Conservation (phyloP, 352 stramenopile species). For the Phytophthora pini region DNA sequence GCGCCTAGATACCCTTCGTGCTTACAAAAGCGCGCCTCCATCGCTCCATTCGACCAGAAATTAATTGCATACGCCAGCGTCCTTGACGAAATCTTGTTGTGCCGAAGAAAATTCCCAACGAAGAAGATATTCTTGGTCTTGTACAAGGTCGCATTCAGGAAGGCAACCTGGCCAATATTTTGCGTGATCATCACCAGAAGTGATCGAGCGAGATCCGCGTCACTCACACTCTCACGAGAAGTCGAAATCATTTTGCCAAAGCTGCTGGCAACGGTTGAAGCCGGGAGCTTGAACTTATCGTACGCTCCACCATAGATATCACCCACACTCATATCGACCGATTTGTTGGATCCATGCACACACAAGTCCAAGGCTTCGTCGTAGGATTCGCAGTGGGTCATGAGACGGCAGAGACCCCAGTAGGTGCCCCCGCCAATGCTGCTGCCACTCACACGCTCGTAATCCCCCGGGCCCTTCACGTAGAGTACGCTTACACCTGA, state of each 20-base stretch:
- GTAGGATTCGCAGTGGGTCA: constrained; percentile 91
- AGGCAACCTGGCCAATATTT: constrained; percentile 97
- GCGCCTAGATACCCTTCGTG: constrained; percentile 99
- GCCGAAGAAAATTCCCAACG: constrained; percentile 97
- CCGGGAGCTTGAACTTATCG: constrained; percentile 93
- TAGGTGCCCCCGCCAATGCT: constrained; percentile 99
- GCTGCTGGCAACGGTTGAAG: constrained; percentile 94
- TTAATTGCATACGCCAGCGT: constrained; percentile 96
- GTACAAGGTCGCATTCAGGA: constrained; percentile 98
- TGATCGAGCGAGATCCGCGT: constrained; percentile 96
- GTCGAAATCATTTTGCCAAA: constrained; percentile 94
- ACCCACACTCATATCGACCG: constrained; percentile 97
- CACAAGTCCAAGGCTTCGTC: constrained; percentile 86
- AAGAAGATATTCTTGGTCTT: constrained; percentile 98
- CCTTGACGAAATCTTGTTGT: constrained; percentile 96
- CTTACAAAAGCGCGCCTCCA: constrained; percentile 94
- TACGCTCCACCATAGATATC: constrained; percentile 99
- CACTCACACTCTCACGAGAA: constrained; percentile 75
- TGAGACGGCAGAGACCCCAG: constrained; percentile 96
- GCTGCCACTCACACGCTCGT: constrained; percentile 97
- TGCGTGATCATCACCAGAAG: constrained; percentile 99
- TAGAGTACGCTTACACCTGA: constrained; percentile 98
- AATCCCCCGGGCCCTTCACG: constrained; percentile 93
- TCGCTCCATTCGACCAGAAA: constrained; percentile 97
- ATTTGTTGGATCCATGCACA: constrained; percentile 80